These are phyloP conservation scores for Ceratobasidium theobromae DNA, from an alignment of 1,284 basidiomycete genomes.

Conservation along the genomic window DNA sequence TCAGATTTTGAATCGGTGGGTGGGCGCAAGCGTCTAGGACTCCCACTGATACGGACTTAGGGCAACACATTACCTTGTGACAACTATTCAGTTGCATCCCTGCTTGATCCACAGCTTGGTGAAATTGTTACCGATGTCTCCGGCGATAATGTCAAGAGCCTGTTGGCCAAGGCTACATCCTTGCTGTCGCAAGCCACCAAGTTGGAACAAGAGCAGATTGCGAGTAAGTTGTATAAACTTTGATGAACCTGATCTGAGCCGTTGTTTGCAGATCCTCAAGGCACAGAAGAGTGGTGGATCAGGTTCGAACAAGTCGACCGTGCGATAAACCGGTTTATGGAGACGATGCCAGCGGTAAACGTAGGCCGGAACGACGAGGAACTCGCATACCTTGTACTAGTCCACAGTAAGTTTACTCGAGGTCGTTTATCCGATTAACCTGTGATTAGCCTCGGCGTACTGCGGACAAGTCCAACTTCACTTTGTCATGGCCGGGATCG, in stretches of 20 bases:
- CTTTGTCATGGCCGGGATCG: neutral
- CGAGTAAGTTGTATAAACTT: neutral
- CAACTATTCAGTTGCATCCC: constrained; percentile 2
- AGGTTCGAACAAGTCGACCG: constrained; percentile 2
- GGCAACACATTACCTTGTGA: neutral
- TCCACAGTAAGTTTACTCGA: constrained; percentile 11
- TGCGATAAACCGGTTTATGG: neutral
- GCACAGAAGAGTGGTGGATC: constrained; percentile 4
- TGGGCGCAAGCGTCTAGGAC: too few species aligned
- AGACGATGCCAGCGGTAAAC: constrained; percentile 21
- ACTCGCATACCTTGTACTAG: neutral
- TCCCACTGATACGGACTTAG: neutral
- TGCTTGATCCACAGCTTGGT: constrained; percentile 3
- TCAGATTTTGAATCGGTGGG: constrained; percentile 3
- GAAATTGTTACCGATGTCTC: neutral
- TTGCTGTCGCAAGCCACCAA: neutral
- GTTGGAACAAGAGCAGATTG: neutral
- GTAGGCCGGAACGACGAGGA: neutral
- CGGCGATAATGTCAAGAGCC: neutral
- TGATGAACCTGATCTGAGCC: neutral
- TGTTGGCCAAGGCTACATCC: neutral
- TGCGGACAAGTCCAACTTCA: neutral
- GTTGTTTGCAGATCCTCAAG: neutral
- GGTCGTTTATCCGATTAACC: neutral
- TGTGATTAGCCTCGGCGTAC: neutral